phyloP scores from a whole-genome alignment of 1,284 basidiomycete genomes.

The Cutaneotrichosporon sp. region DNA sequence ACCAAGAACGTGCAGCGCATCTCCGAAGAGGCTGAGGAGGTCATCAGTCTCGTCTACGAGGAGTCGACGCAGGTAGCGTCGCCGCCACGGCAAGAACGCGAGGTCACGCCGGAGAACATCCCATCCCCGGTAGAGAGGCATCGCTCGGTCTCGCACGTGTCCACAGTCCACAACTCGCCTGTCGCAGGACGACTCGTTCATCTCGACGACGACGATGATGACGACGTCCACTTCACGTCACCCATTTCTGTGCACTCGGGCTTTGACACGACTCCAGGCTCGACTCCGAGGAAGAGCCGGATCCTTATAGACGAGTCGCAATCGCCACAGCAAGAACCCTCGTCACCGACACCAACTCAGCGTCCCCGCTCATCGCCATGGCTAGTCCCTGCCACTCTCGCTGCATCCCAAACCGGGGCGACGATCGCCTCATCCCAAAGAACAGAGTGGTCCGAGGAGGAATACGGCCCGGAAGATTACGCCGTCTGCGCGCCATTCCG shows the following conservation, averaged over 20 bases:
- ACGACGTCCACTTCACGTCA: constrained; percentile 19
- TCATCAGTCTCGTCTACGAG: constrained; percentile 32
- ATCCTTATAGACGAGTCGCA: constrained; percentile 1
- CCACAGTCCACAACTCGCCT: constrained; percentile 14
- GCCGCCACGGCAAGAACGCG: background rate
- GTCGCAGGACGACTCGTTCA: background rate
- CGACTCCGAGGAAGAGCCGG: constrained; percentile 8
- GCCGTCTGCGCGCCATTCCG: background rate
- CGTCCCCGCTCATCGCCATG: constrained; percentile 3
- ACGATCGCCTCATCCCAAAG: constrained; percentile 3
- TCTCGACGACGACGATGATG: constrained; percentile 6
- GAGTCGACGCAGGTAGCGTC: constrained; percentile 16
- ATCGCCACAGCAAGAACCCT: constrained; percentile 8
- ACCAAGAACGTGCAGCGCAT: background rate
- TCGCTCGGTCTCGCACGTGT: constrained; percentile 30
- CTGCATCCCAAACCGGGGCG: background rate
- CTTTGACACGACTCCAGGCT: constrained; percentile 17
- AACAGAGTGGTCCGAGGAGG: background rate
- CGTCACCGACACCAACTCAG: constrained; percentile 19
- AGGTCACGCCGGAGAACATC: constrained; percentile 18
- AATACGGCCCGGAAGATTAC: constrained; percentile 3
- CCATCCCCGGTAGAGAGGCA: constrained; percentile 14
- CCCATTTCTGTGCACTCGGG: constrained; percentile 14
- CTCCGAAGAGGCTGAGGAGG: constrained; percentile 9
- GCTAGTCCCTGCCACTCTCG: background rate